Percentiles rank a stretch among this genome's conserved stretches.
Evolutionary conservation across 2,329 filamentous ascomycete genomes (phyloP).

Genomic region (Alternaria solani): DNA sequence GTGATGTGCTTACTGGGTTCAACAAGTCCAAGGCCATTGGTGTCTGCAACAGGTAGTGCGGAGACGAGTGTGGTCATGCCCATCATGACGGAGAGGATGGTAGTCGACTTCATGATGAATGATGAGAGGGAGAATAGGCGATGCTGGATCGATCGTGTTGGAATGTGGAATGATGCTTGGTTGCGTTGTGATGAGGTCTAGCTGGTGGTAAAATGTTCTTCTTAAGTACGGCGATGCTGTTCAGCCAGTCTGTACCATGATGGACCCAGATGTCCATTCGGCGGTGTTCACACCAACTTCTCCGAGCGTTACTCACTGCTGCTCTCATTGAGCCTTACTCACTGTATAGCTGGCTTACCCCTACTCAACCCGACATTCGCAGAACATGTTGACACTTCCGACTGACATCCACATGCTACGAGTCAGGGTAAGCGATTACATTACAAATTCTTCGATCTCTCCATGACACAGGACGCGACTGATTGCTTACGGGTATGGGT

Average conservation of each 20-base stretch:
- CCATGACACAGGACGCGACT: neutral
- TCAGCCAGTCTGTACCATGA: neutral
- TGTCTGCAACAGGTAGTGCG: neutral
- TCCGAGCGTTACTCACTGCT: neutral
- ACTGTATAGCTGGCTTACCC: neutral
- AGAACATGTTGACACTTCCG: neutral
- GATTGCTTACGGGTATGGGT: neutral
- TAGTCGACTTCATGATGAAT: neutral
- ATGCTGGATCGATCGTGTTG: neutral
- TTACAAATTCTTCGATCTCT: neutral
- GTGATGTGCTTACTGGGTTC: neutral
- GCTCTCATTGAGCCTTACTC: neutral
- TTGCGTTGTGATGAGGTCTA: neutral
- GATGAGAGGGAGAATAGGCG: neutral
- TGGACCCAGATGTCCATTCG: neutral
- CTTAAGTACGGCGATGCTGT: neutral
- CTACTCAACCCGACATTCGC: neutral
- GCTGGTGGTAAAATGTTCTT: neutral
- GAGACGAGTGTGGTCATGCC: neutral
- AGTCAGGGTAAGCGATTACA: neutral
- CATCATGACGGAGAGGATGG: neutral
- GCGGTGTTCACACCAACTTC: neutral
- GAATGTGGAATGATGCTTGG: neutral
- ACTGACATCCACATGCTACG: neutral
- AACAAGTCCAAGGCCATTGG: neutral